Evolutionary conservation across 306 rosid species (phyloP).

Genomic region (Abrus precatorius): DNA sequence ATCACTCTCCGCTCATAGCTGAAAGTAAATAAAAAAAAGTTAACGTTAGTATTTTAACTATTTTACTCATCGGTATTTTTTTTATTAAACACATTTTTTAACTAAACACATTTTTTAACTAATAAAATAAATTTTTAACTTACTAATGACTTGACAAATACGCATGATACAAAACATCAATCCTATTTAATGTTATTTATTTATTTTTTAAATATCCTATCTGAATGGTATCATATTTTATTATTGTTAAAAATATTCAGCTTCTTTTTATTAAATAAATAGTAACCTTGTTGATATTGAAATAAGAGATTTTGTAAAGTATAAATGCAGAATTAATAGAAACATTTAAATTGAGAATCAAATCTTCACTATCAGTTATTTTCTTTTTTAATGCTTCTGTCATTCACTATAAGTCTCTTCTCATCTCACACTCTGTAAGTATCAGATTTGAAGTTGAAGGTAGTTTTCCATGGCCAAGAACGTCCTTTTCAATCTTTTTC

Average conservation of each 20-base stretch:
- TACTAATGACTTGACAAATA: too few species aligned
- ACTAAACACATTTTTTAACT: too few species aligned
- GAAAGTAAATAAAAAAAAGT: too few species aligned
- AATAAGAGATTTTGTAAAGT: background rate
- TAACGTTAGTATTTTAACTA: too few species aligned
- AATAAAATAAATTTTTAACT: too few species aligned
- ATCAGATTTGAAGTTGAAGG: background rate
- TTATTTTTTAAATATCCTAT: background rate
- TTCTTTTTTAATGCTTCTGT: background rate
- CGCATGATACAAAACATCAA: background rate
- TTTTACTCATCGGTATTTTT: too few species aligned
- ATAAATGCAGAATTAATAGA: background rate
- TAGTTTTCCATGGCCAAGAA: constrained; percentile 38
- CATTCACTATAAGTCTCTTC: constrained; percentile 9
- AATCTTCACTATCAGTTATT: background rate
- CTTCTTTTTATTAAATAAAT: background rate
- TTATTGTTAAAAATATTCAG: background rate
- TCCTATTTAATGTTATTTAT: background rate
- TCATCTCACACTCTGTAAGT: too few species aligned
- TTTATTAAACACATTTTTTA: too few species aligned
- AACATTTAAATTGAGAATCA: background rate
- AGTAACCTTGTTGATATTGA: background rate
- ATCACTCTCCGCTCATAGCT: too few species aligned
- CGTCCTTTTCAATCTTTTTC: background rate
- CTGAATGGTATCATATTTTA: background rate